These are phyloP conservation scores for Vitis cinerea DNA, from an alignment of 164 flowering plant genomes.

Conservation along the genomic window DNA sequence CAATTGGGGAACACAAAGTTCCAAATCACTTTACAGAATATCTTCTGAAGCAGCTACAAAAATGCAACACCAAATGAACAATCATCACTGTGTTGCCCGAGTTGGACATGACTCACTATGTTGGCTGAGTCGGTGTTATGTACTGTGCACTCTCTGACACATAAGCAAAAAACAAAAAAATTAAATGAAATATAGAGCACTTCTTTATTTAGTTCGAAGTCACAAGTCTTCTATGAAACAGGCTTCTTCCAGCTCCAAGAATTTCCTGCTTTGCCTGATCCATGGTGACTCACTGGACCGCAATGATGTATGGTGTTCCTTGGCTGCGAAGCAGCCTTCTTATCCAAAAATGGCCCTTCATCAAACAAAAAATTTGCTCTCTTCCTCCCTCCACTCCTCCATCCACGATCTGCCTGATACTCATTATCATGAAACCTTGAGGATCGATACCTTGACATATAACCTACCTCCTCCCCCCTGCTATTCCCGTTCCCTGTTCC, in stretches of 20 bases:
- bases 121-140: too few species aligned
- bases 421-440: constrained; percentile 24
- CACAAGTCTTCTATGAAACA: constrained; percentile 6
- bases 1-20: too few species aligned
- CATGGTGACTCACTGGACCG: constrained; percentile 20
- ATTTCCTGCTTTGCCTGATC: constrained; percentile 13
- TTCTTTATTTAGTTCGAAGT: too few species aligned
- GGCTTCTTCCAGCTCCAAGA: constrained; percentile 23
- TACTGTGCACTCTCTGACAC: too few species aligned
- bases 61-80: too few species aligned
- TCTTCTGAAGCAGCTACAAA: too few species aligned
- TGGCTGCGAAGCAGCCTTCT: constrained; percentile 15
- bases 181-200: too few species aligned
- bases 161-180: too few species aligned
- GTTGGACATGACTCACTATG: too few species aligned
- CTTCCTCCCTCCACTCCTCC: constrained; percentile 22
- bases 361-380: constrained; percentile 11
- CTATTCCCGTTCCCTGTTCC: constrained; percentile 10
- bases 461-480: constrained; percentile 12
- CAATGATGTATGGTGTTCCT: constrained; percentile 25
- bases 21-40: too few species aligned
- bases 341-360: background rate
- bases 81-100: too few species aligned
- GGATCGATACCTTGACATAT: constrained; percentile 23
- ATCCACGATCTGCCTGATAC: constrained; percentile 14